phyloP scores from a whole-genome alignment of 768 basidiomycete genomes.

The Leccinum arenicola region DNA sequence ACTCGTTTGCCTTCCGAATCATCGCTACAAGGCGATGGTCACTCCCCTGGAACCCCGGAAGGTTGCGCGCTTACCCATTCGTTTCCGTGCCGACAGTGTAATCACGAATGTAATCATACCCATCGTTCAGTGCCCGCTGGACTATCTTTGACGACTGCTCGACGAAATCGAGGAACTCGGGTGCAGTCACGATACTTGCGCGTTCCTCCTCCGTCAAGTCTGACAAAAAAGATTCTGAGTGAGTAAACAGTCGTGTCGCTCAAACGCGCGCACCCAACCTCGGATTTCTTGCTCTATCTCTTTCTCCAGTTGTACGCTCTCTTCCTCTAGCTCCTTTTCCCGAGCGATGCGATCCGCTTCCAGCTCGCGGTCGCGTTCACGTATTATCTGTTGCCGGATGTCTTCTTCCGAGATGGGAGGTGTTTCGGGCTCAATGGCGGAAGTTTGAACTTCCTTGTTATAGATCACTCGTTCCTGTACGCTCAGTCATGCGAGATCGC shows the following conservation, averaged over 20 bases:
- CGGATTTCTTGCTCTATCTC: constrained; percentile 86
- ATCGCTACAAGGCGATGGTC: constrained; percentile 49
- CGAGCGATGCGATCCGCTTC: constrained; percentile 67
- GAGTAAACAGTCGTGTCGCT: background rate
- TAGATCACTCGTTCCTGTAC: constrained; percentile 73
- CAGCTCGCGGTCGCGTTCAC: constrained; percentile 60
- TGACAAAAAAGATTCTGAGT: constrained; percentile 25
- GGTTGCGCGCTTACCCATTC: constrained; percentile 58
- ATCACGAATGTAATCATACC: constrained; percentile 95
- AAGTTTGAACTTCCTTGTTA: constrained; percentile 84
- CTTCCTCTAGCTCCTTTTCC: constrained; percentile 79
- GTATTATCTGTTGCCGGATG: constrained; percentile 63
- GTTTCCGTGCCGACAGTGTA: constrained; percentile 89
- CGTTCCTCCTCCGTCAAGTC: constrained; percentile 80
- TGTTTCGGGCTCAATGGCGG: constrained; percentile 55
- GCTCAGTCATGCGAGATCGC: background rate
- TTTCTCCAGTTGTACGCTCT: constrained; percentile 78
- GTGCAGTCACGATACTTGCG: constrained; percentile 74
- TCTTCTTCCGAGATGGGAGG: constrained; percentile 62
- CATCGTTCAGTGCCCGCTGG: constrained; percentile 90
- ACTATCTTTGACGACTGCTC: constrained; percentile 94
- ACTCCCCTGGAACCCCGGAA: constrained; percentile 1
- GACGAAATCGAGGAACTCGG: constrained; percentile 92
- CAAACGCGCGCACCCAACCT: constrained; percentile 41
- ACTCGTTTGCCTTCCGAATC: constrained; percentile 88